A percentile compares a stretch with the other conserved stretches of the same genome.
These are phyloP conservation scores for Colletotrichum sp. DNA, from an alignment of 2,329 filamentous ascomycete genomes.

Conservation along the genomic window DNA sequence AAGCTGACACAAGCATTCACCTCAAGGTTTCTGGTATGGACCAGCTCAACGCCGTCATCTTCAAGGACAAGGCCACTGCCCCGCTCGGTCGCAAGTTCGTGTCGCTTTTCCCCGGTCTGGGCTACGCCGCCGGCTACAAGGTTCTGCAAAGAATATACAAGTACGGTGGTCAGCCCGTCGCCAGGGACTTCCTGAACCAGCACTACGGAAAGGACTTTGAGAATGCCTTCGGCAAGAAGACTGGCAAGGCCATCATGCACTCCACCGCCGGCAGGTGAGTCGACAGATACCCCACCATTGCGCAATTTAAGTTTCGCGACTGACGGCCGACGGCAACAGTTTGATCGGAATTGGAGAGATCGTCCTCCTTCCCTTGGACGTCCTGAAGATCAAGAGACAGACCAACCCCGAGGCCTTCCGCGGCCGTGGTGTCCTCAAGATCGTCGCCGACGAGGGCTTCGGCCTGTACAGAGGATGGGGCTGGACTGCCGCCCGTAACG, in stretches of 20 bases:
- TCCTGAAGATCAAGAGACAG: constrained; percentile 99
- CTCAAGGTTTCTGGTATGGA: constrained; percentile 31
- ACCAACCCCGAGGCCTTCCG: constrained; percentile 99
- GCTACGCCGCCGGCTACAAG: constrained; percentile 98
- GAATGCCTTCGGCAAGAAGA: constrained; percentile 90
- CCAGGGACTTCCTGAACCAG: constrained; percentile 82
- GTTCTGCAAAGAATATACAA: constrained; percentile 98
- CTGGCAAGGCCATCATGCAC: constrained; percentile 97
- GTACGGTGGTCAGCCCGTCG: constrained; percentile 96
- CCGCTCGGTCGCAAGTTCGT: constrained; percentile 80
- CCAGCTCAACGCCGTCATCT: constrained; percentile 89
- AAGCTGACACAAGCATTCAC: not conserved
- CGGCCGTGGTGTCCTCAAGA: constrained; percentile 87
- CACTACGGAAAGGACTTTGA: constrained; percentile 88
- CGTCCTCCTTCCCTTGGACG: constrained; percentile 90
- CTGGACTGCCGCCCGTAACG: constrained; percentile 97
- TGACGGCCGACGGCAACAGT: constrained; percentile 49
- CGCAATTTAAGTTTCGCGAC: not conserved
- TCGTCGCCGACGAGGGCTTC: constrained; percentile 92
- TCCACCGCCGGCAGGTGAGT: constrained; percentile 87
- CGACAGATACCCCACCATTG: not conserved
- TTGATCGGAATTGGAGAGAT: constrained; percentile 98
- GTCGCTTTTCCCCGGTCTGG: constrained; percentile 94
- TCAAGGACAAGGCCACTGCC: constrained; percentile 84
- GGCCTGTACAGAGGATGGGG: constrained; percentile 95